phyloP scores from a whole-genome alignment of 208 protist genomes.

The Trypanosoma rangeli region DNA sequence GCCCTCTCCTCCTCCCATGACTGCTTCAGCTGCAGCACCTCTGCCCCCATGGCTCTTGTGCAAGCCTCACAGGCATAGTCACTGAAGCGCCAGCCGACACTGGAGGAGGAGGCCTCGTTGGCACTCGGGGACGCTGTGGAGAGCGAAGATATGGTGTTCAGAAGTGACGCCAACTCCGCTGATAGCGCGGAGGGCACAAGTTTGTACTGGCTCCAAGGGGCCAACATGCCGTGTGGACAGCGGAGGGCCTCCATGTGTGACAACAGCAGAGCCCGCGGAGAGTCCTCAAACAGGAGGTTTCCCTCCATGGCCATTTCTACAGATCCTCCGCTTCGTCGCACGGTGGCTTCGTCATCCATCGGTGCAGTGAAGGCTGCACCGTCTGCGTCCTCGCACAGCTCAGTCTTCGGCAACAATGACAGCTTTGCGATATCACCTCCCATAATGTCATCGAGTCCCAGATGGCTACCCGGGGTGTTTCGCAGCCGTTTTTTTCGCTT shows the following conservation, averaged over 20 bases:
- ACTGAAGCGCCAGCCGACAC: constrained; percentile 19
- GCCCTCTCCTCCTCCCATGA: constrained; percentile 36
- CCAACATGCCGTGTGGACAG: constrained; percentile 32
- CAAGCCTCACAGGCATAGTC: constrained; percentile 46
- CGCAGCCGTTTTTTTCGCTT: constrained; percentile 33
- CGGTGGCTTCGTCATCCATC: neutral
- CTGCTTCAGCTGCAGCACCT: constrained; percentile 33
- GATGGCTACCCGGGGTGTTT: neutral
- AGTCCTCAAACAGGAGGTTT: constrained; percentile 12
- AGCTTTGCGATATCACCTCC: too few relatives aligned
- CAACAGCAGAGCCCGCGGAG: neutral
- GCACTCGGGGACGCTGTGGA: neutral
- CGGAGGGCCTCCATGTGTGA: constrained; percentile 22
- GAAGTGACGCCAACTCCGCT: neutral
- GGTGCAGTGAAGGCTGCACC: neutral
- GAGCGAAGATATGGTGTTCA: neutral
- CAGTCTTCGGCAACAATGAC: too few relatives aligned
- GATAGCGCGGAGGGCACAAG: constrained; percentile 28
- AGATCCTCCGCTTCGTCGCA: neutral
- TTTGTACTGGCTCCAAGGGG: constrained; percentile 59
- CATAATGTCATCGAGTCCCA: neutral
- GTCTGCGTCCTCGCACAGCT: too few relatives aligned
- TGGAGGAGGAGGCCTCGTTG: neutral
- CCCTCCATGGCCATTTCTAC: too few relatives aligned
- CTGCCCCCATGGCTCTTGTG: constrained; percentile 37